These are phyloP conservation scores for Xylaria sp. DNA, from an alignment of 2,329 filamentous ascomycete species.

Conservation along the genomic window DNA sequence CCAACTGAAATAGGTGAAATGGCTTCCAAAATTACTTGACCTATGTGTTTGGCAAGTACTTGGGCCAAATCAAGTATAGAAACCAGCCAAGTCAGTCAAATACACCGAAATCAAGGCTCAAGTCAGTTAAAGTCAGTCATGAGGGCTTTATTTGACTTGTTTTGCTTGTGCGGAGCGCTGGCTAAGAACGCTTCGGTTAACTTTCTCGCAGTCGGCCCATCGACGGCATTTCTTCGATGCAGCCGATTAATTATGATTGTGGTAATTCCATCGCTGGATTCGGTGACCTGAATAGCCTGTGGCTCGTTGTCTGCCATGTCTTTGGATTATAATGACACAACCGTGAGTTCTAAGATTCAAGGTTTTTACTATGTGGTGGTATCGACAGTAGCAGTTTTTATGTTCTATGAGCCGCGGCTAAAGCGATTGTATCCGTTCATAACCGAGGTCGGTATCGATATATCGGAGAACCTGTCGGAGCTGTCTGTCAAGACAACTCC, in stretches of 20 bases:
- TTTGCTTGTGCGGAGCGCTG: no score
- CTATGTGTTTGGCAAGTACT: no score
- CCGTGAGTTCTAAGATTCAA: neutral
- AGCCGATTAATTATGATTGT: slow-evolving; percentile 17
- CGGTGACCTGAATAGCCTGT: slow-evolving; percentile 7
- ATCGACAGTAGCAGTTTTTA: neutral
- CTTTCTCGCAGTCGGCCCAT: slow-evolving; percentile 13
- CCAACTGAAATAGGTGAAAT: no score
- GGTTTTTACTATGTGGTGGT: neutral
- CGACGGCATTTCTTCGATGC: slow-evolving; percentile 11
- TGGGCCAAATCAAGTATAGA: no score
- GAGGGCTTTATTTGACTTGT: no score
- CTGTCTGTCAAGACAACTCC: neutral
- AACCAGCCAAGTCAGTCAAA: no score
- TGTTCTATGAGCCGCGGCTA: neutral
- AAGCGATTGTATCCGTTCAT: neutral
- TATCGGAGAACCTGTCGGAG: neutral
- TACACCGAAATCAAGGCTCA: no score
- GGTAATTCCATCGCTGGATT: slow-evolving; percentile 9
- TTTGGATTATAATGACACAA: neutral
- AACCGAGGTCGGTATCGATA: neutral
- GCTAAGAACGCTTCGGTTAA: slow-evolving; percentile 10
- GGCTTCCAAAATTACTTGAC: no score
- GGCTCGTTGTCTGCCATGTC: slow-evolving; percentile 10
- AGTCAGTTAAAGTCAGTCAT: no score